Conservation (phyloP, 1,284 basidiomycete species). For the Trichosporon inkin region DNA sequence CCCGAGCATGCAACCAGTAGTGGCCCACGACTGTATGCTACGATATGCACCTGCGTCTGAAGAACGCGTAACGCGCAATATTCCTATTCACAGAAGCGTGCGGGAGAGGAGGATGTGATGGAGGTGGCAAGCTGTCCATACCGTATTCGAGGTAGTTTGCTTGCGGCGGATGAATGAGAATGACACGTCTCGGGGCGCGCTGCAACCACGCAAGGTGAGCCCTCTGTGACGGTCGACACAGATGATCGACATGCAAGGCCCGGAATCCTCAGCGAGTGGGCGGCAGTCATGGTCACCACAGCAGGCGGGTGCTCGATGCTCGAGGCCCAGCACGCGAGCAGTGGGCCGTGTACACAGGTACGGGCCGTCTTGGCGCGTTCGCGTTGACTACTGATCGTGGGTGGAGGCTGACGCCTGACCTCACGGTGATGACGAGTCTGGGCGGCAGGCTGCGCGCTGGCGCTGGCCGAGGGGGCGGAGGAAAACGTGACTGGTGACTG, state of each 20-base stretch:
- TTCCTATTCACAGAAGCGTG: not conserved
- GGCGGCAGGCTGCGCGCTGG: not conserved
- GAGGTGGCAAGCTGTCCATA: conserved; percentile 5
- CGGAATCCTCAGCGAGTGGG: too few relatives aligned
- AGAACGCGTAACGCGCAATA: conserved; percentile 1
- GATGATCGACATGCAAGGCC: too few relatives aligned
- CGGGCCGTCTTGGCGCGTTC: not conserved
- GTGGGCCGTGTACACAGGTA: not conserved
- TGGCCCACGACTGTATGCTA: conserved; percentile 6
- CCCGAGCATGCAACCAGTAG: not conserved
- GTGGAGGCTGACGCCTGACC: not conserved
- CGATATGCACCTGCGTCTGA: conserved; percentile 6
- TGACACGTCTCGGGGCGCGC: not conserved
- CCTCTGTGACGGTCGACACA: not conserved
- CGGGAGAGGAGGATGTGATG: not conserved
- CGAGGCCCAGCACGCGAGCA: not conserved
- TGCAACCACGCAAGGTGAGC: not conserved
- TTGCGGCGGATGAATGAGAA: conserved; percentile 2
- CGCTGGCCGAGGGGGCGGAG: not conserved
- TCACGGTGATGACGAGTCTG: not conserved
- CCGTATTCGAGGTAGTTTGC: not conserved
- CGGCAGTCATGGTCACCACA: too few relatives aligned
- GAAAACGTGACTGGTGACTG: not conserved
- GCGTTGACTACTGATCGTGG: not conserved
- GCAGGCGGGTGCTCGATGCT: too few relatives aligned